phyloP scores from a whole-genome alignment of 1,284 basidiomycete species.

The Leccinum griseonigrum region DNA sequence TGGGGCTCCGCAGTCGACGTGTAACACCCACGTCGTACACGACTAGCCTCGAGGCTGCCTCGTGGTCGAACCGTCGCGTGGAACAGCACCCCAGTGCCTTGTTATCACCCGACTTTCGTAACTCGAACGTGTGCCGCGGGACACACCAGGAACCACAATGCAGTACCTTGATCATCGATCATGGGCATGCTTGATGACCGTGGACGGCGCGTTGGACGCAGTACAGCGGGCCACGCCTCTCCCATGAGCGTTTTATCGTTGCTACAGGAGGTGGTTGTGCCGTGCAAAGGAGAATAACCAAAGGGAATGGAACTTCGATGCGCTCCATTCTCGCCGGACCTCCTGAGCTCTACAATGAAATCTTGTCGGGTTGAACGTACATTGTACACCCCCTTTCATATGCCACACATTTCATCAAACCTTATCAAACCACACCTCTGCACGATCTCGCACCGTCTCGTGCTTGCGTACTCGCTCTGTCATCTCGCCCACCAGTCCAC shows the following conservation, averaged over 20 bases:
- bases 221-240: background rate
- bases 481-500: constrained; percentile 13
- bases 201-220: background rate
- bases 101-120: constrained; percentile 3
- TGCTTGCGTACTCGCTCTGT: constrained; percentile 17
- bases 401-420: constrained; percentile 9
- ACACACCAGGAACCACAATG: background rate
- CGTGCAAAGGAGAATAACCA: background rate
- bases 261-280: background rate
- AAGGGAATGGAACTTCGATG: background rate
- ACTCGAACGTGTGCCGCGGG: background rate
- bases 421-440: constrained; percentile 30
- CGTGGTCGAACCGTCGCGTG: background rate
- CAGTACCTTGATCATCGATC: background rate
- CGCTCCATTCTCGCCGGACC: background rate
- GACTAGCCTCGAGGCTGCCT: constrained; percentile 15
- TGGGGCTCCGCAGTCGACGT: background rate
- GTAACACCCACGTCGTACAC: background rate
- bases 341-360: background rate
- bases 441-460: constrained; percentile 17
- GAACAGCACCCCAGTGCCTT: background rate
- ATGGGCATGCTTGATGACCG: background rate
- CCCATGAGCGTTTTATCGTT: background rate
- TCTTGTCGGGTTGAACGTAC: background rate
- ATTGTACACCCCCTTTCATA: background rate